Percentiles rank a stretch among this genome's conserved stretches.
Evolutionary conservation across 768 basidiomycete genomes (phyloP).

Genomic region (Hortiboletus flavorubellus): DNA sequence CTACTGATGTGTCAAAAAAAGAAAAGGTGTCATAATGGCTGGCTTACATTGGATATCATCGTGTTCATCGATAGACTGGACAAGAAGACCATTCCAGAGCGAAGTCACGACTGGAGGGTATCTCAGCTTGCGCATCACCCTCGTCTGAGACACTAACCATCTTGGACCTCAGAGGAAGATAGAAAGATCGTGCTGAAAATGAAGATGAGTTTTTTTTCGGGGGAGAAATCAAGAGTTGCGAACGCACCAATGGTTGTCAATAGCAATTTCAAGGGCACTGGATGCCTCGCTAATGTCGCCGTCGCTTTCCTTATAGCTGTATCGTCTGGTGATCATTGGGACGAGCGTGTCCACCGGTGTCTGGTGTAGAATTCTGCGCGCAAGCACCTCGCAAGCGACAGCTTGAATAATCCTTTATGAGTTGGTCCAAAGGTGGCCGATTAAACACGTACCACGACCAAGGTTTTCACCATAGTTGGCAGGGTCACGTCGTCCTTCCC

Average conservation of each 20-base stretch:
- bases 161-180: constrained; percentile 82
- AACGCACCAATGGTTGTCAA: constrained; percentile 81
- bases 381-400: constrained; percentile 79
- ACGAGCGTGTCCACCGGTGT: constrained; percentile 60
- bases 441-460: constrained; percentile 57
- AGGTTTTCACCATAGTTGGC: constrained; percentile 86
- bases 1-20: constrained; percentile 36
- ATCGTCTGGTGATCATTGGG: constrained; percentile 75
- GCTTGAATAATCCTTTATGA: constrained; percentile 40
- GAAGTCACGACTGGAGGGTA: constrained; percentile 61
- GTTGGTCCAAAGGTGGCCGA: not conserved
- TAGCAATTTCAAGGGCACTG: constrained; percentile 85
- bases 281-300: constrained; percentile 71
- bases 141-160: constrained; percentile 44
- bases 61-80: constrained; percentile 73
- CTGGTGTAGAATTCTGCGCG: constrained; percentile 73
- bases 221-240: not conserved
- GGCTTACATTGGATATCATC: constrained; percentile 74
- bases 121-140: constrained; percentile 3
- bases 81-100: constrained; percentile 79
- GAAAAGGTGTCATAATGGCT: not conserved
- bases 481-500: constrained; percentile 76
- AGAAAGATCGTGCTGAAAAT: constrained; percentile 68
- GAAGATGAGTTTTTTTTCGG: not conserved
- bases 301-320: constrained; percentile 65